Base-by-base conservation (phyloP, 139 green algal genomes). In the Eudorina sp. region DNA sequence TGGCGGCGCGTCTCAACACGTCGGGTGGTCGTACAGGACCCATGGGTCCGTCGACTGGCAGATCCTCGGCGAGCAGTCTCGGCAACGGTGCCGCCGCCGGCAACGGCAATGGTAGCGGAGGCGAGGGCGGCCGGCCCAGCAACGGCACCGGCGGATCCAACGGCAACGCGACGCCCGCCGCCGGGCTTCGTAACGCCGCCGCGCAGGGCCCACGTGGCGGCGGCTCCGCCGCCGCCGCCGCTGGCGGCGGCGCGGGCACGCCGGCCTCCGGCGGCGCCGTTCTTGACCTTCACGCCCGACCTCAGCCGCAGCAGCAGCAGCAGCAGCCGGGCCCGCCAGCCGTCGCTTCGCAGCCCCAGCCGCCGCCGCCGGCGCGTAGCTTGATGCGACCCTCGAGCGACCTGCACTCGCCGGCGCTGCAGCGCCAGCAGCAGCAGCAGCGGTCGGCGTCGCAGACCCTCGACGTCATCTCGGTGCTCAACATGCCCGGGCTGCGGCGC, bases 381-480 rank as follows among this genome's bases (percentile, higher is more conserved):
- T 34, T 75, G 11, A 72, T 72, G 62, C 62, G 62, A 11, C 62
- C 62, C 13, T 72, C 62, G 31, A 72, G 62, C 62, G 62, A 72
- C 62, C 38, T 48, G 58, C 80, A 80, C 4, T 58, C 11, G 5
- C 72, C 29, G n/a, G 29, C 31, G 34, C 53, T 40, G 51, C 78
- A 16, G 60, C 46, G 46, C 66, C 66, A 41, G 38, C 86, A 62
- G 66, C 66, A 53, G 34, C 86, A 66, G 45, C 75, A 40, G 53
- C 77, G 41, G 41, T 36, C 41, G 40, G 40, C 70, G 21, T 46
- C 68, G 40, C 70, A 53, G 70, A 75, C 58, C 5, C 45, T 86
- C 41, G 80, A 86, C 40, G 60, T 72, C 4, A 68, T 86, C 8
- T 64, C 60, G 29, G 43, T 86, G 41, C 80, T 86, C 27, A 86